Evolutionary conservation across 2,329 filamentous ascomycete genomes (phyloP).

Genomic region (Stachybotrys elegans): DNA sequence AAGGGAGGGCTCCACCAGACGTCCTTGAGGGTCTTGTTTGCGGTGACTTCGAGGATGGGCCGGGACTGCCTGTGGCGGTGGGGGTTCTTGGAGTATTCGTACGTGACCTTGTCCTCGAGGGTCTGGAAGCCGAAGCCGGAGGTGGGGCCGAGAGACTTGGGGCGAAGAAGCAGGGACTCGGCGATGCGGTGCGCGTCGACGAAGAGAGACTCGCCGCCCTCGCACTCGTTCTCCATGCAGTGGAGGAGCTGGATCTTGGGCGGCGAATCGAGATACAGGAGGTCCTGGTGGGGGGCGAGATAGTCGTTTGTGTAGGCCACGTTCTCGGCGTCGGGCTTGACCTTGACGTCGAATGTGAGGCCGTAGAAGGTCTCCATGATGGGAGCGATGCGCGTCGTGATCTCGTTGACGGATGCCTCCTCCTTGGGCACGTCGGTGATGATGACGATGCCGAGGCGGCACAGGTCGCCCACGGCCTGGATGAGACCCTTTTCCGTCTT

Average conservation of each 20-base stretch:
- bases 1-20: slow-evolving; percentile 73
- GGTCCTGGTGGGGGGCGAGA: slow-evolving; percentile 88
- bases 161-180: slow-evolving; percentile 25
- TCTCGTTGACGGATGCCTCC: slow-evolving; percentile 59
- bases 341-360: slow-evolving; percentile 81
- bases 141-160: too few species aligned
- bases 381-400: slow-evolving; percentile 69
- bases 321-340: slow-evolving; percentile 76
- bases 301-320: slow-evolving; percentile 82
- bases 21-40: slow-evolving; percentile 15
- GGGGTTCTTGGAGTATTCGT: slow-evolving; percentile 64
- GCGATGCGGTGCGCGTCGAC: slow-evolving; percentile 66
- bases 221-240: slow-evolving; percentile 74
- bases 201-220: slow-evolving; percentile 83
- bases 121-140: too few species aligned
- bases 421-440: slow-evolving; percentile 67
- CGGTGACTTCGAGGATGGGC: slow-evolving; percentile 42
- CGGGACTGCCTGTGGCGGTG: slow-evolving; percentile 57
- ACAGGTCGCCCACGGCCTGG: slow-evolving; percentile 57
- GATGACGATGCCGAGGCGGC: slow-evolving; percentile 64
- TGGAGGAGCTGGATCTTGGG: slow-evolving; percentile 85
- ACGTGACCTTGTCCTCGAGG: slow-evolving; percentile 46
- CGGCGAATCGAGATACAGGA: slow-evolving; percentile 76
- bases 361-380: slow-evolving; percentile 90
- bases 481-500: slow-evolving; percentile 49